Conservation (phyloP, 129 eudicot genomes). For the Scalesia atractyloides region DNA sequence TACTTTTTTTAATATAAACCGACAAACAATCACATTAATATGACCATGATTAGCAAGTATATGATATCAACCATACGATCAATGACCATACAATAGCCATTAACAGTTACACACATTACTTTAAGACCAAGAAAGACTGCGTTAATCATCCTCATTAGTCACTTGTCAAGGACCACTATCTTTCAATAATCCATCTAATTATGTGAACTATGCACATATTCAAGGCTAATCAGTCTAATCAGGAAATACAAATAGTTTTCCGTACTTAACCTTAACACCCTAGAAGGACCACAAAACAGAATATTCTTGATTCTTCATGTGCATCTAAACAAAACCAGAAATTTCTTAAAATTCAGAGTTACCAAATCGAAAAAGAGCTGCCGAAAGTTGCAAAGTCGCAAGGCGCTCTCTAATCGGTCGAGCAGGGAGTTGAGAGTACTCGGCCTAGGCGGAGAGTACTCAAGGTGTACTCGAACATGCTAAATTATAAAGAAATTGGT, state of each 20-base stretch:
- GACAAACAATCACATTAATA: conserved; percentile 16
- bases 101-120: conserved; percentile 24
- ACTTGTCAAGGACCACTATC: conserved; percentile 13
- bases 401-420: no score
- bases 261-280: conserved; percentile 1
- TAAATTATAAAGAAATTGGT: no score
- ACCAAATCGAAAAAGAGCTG: not conserved
- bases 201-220: conserved; percentile 11
- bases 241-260: conserved; percentile 1
- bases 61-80: conserved; percentile 17
- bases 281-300: conserved; percentile 35
- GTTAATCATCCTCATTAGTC: conserved; percentile 31
- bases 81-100: conserved; percentile 27
- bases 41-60: conserved; percentile 15
- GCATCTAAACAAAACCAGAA: conserved; percentile 16
- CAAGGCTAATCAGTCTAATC: conserved; percentile 21
- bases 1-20: not conserved
- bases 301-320: conserved; percentile 21
- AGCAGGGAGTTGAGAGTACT: no score
- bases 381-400: no score
- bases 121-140: conserved; percentile 22
- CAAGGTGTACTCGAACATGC: no score
- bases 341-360: not conserved
- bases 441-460: no score
- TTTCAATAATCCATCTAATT: conserved; percentile 16